phyloP scores from a whole-genome alignment of 2,329 filamentous ascomycete genomes.

The Hymenoscyphus repandus region DNA sequence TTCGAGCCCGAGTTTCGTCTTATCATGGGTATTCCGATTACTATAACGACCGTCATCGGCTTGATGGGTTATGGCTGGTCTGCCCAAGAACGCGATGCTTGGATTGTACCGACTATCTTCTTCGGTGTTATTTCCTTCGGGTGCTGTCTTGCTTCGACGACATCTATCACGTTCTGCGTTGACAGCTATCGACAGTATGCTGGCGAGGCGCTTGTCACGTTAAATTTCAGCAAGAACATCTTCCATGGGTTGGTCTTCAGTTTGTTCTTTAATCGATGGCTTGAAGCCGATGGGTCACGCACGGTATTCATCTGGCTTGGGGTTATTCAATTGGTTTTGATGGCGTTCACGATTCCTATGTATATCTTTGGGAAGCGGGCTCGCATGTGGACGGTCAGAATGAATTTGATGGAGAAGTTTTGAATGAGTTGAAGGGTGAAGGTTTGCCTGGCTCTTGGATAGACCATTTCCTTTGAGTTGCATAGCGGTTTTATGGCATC shows the following conservation, averaged over 20 bases:
- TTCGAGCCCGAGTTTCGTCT: conserved; percentile 94
- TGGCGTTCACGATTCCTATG: conserved; percentile 79
- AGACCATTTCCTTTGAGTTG: no score
- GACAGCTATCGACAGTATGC: conserved; percentile 92
- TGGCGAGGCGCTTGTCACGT: conserved; percentile 85
- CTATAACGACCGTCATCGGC: conserved; percentile 73
- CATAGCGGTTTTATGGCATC: no score
- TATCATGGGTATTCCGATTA: conserved; percentile 78
- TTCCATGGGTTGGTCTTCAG: conserved; percentile 86
- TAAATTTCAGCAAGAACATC: conserved; percentile 93
- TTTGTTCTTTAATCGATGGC: conserved; percentile 82
- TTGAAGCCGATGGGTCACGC: conserved; percentile 69
- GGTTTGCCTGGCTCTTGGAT: neutral
- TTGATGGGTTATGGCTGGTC: conserved; percentile 98
- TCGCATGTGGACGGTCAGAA: conserved; percentile 89
- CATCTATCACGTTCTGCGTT: conserved; percentile 87
- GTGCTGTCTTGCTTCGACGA: conserved; percentile 84
- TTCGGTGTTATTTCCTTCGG: conserved; percentile 91
- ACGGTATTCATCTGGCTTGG: conserved; percentile 78
- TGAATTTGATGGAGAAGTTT: conserved; percentile 48
- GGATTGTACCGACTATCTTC: conserved; percentile 91
- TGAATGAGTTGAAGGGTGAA: no score
- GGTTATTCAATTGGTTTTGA: conserved; percentile 72
- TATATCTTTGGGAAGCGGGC: conserved; percentile 89
- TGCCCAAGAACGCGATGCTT: conserved; percentile 65